A percentile compares a stretch with the other conserved stretches of the same genome.
Conservation (phyloP, 768 basidiomycete genomes). For the Lentinula detonsa region DNA sequence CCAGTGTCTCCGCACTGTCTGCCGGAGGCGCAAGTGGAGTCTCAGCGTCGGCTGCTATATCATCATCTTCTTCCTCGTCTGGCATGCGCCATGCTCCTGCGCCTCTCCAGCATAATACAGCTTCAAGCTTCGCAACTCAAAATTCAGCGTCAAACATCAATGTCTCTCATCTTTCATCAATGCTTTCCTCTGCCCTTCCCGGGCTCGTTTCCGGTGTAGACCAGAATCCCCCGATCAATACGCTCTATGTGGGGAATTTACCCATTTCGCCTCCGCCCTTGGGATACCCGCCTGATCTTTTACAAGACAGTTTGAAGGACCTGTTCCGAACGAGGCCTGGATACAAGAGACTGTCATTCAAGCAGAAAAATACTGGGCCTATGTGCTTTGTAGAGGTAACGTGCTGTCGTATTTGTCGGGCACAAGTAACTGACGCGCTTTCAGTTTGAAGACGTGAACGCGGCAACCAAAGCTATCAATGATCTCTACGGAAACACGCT, state of each 20-base stretch:
- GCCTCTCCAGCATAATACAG: background rate
- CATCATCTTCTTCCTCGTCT: background rate
- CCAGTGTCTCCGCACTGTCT: background rate
- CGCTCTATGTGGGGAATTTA: slow-evolving; percentile 97
- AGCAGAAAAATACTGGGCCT: slow-evolving; percentile 95
- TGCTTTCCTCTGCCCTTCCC: background rate
- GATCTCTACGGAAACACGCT: slow-evolving; percentile 91
- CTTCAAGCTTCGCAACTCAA: background rate
- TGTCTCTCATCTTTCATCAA: background rate
- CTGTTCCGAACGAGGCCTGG: slow-evolving; percentile 78
- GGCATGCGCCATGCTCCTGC: background rate
- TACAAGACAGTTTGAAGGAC: slow-evolving; percentile 83
- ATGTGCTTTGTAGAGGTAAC: slow-evolving; percentile 98
- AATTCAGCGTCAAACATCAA: background rate
- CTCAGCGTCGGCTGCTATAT: background rate
- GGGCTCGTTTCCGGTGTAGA: slow-evolving; percentile 44
- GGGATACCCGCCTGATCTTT: slow-evolving; percentile 69
- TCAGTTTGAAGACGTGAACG: slow-evolving; percentile 86
- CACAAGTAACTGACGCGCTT: slow-evolving; percentile 2
- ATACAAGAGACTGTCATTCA: slow-evolving; percentile 88
- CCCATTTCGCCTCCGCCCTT: slow-evolving; percentile 72
- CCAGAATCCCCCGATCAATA: slow-evolving; percentile 98
- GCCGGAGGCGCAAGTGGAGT: background rate
- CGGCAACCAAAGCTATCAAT: slow-evolving; percentile 81
- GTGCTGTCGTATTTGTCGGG: background rate